Evolutionary conservation across 1,284 basidiomycete species (phyloP).

Genomic region (Cryptococcus amylolentus): DNA sequence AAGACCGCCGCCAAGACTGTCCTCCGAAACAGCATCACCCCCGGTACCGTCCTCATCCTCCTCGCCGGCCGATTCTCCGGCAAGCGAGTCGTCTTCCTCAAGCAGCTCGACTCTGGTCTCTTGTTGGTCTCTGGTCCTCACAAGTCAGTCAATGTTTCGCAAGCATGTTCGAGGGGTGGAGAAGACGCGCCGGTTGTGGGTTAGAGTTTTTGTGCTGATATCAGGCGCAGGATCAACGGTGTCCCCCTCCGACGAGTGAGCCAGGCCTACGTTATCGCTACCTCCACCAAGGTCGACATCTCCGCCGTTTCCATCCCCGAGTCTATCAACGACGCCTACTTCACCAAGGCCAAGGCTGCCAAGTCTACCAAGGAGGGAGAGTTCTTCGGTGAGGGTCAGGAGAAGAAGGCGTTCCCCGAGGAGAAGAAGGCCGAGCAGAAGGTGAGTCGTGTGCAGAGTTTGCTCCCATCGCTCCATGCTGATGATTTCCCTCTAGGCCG

Average conservation of each 20-base stretch:
- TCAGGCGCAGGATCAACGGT: conserved; percentile 67
- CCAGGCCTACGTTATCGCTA: conserved; percentile 99
- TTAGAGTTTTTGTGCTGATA: conserved; percentile 5
- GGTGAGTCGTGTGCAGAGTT: conserved; percentile 45
- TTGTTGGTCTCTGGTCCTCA: conserved; percentile 95
- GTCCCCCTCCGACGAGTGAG: conserved; percentile 97
- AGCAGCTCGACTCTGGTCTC: conserved; percentile 90
- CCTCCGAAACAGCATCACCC: conserved; percentile 84
- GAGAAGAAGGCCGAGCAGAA: conserved; percentile 92
- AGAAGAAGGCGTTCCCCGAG: conserved; percentile 88
- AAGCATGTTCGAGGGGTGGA: neutral
- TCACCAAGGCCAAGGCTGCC: conserved; percentile 74
- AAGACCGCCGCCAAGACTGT: conserved; percentile 69
- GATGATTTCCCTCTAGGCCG: conserved; percentile 31
- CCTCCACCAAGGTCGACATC: conserved; percentile 91
- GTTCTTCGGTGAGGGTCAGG: conserved; percentile 93
- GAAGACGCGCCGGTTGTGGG: neutral
- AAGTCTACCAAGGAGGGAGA: conserved; percentile 83
- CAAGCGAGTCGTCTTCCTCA: conserved; percentile 97
- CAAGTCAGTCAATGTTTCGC: conserved; percentile 56
- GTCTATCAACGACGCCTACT: conserved; percentile 94
- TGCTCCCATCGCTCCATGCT: neutral
- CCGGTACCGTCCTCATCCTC: conserved; percentile 93
- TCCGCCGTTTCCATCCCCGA: conserved; percentile 67
- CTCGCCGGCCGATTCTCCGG: conserved; percentile 97